Evolutionary conservation across 2,329 filamentous ascomycete species (phyloP), one percentile per base, ranked within the genome.

Genomic region (Achaetomium macrosporum): DNA sequence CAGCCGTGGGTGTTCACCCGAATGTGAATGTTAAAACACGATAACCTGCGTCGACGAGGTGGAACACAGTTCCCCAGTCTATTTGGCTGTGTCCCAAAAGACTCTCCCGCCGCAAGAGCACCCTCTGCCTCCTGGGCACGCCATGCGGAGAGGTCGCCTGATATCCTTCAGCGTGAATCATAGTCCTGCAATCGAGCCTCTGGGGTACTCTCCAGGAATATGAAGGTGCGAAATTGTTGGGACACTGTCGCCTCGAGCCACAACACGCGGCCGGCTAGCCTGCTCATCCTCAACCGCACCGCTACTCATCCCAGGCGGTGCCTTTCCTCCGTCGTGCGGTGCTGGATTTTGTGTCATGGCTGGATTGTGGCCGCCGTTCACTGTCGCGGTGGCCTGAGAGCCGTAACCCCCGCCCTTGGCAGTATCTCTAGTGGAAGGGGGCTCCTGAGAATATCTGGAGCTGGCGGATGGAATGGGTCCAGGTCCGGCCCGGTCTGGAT

Each of bases 171-270:
- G 25, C 33, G 16, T n/a, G 29, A 25, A 6, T 53, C 36, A 54
- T 33, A 51, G 43, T 13, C 50, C 50, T 25, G 42, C 42, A 13
- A 19, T 36, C 16, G 53, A 48, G 2, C 44, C 43, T 57, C 68
- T 74, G 9, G 83, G 83, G 64, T 77, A 90, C 59, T 84, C 76
- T 11, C 86, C 86, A 3, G 86, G 86, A 16, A 90, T 78, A 63
- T 87, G 84, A 47, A 89, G 68, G 63, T 84, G 78, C 50, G 82
- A 83, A 42, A 87, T 79, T 29, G 77, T 80, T 12, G 76, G 73
- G 7, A 75, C 71, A 58, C 77, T 75, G 43, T 74, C 69, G 13
- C 67, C 69, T 45, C 73, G 69, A 63, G 37, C 42, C 12, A 50
- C 42, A 9, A 42, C 53, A 6, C 33, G 49, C 8, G 62, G 58